A percentile compares a stretch with the other conserved stretches of the same genome.
phyloP scores from a whole-genome alignment of 2,329 filamentous ascomycete species.

The Podosphaera fusca region DNA sequence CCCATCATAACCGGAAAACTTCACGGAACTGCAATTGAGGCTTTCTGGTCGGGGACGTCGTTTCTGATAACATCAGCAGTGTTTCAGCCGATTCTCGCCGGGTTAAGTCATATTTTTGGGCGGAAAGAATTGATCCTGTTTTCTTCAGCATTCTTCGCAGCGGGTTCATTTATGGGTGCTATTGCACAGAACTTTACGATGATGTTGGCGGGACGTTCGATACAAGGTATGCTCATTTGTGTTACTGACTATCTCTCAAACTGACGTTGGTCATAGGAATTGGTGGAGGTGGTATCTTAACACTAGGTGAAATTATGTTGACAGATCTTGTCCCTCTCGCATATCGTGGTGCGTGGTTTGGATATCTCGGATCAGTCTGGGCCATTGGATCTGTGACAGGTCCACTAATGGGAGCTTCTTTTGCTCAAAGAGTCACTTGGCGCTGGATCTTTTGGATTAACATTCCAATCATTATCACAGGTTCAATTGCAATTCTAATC shows the following conservation, averaged over 20 bases:
- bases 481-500: constrained; percentile 9
- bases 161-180: constrained; percentile 19
- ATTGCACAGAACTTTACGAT: constrained; percentile 18
- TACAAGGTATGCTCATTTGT: constrained; percentile 19
- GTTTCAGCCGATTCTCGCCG: constrained; percentile 25
- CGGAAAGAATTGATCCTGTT: constrained; percentile 14
- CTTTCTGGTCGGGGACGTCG: constrained; percentile 49
- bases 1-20: constrained; percentile 28
- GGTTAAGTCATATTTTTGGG: constrained; percentile 21
- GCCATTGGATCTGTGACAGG: constrained; percentile 30
- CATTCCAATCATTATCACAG: constrained; percentile 11
- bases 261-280: constrained; percentile 8
- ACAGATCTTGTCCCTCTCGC: constrained; percentile 24
- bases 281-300: constrained; percentile 26
- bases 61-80: constrained; percentile 44
- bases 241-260: not conserved
- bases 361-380: constrained; percentile 22
- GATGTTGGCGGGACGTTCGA: constrained; percentile 18
- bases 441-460: constrained; percentile 37
- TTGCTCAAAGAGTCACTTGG: constrained; percentile 29
- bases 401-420: constrained; percentile 28
- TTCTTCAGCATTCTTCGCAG: constrained; percentile 17
- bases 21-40: constrained; percentile 30
- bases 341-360: constrained; percentile 17
- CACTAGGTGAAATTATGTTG: constrained; percentile 23